Evolutionary conservation across 768 basidiomycete genomes (phyloP).

Genomic region (Daedaleopsis nitida): DNA sequence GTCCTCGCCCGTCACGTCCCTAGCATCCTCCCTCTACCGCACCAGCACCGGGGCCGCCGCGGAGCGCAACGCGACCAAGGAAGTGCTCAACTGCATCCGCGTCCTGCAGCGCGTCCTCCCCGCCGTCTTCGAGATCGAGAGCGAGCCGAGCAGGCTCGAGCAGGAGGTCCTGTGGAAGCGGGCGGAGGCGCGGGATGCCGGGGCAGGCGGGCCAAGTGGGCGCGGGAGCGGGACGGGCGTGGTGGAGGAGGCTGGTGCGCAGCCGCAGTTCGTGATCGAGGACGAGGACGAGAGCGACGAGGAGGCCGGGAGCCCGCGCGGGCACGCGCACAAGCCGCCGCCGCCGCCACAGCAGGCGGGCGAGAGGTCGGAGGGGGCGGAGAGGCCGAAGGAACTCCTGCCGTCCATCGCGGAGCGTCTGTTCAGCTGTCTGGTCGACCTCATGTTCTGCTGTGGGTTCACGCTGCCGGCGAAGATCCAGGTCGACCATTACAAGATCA

Average conservation of each 20-base stretch:
- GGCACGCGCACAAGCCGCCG: conserved; percentile 13
- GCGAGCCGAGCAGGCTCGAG: conserved; percentile 74
- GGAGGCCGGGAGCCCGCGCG: conserved; percentile 18
- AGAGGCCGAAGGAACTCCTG: conserved; percentile 45
- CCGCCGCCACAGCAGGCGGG: conserved; percentile 8
- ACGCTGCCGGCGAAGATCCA: conserved; percentile 80
- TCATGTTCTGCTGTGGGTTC: conserved; percentile 93
- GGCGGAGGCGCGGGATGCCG: conserved; percentile 47
- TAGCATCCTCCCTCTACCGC: conserved; percentile 73
- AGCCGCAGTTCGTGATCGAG: conserved; percentile 86
- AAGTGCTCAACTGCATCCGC: conserved; percentile 91
- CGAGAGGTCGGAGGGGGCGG: conserved; percentile 18
- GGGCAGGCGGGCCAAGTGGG: conserved; percentile 14
- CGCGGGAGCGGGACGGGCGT: conserved; percentile 16
- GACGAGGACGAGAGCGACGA: conserved; percentile 68
- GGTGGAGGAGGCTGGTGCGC: conserved; percentile 22
- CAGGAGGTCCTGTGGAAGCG: conserved; percentile 82
- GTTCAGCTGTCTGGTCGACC: conserved; percentile 78
- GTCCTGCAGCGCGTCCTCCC: conserved; percentile 88
- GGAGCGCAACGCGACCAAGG: conserved; percentile 69
- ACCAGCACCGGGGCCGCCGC: conserved; percentile 49
- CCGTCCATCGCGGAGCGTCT: conserved; percentile 85
- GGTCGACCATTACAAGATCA: conserved; percentile 79
- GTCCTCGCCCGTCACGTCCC: conserved; percentile 59
- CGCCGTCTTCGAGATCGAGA: conserved; percentile 81